Conservation (phyloP, 305 asterid species). For the Fraxinus albicans region DNA sequence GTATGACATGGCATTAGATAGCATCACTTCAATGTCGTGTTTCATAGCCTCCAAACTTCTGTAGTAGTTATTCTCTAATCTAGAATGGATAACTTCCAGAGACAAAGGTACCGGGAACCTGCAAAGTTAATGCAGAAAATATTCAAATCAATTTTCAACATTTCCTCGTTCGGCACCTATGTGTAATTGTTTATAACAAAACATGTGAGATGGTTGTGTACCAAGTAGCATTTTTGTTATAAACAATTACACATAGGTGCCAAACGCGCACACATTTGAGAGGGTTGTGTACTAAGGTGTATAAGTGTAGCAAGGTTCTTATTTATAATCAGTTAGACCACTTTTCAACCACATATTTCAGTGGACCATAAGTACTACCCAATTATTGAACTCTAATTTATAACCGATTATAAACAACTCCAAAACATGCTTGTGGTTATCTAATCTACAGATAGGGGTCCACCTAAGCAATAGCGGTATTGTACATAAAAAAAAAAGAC, state of each 20-base stretch:
- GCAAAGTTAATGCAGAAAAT: slow-evolving; percentile 24
- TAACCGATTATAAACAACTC: background rate
- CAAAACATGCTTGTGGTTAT: background rate
- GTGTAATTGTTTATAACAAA: background rate
- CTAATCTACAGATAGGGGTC: background rate
- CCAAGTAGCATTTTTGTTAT: too few relatives aligned
- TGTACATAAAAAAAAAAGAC: background rate
- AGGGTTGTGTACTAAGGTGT: too few relatives aligned
- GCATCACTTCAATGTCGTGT: slow-evolving; percentile 79
- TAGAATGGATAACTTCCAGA: slow-evolving; percentile 62
- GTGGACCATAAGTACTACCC: background rate
- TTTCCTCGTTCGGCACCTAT: background rate
- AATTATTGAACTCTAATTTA: background rate
- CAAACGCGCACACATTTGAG: too few relatives aligned
- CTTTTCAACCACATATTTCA: background rate
- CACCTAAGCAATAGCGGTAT: background rate
- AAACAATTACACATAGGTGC: too few relatives aligned
- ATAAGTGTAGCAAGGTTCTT: too few relatives aligned
- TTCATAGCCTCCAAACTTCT: slow-evolving; percentile 77
- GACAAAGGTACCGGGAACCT: slow-evolving; percentile 95
- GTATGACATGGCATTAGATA: slow-evolving; percentile 61
- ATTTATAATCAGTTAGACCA: background rate
- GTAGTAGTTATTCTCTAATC: slow-evolving; percentile 83
- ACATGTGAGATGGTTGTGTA: too few relatives aligned
- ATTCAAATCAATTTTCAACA: background rate